Conservation (phyloP, 2,329 filamentous ascomycete species). For the Scedosporium minutisporum region DNA sequence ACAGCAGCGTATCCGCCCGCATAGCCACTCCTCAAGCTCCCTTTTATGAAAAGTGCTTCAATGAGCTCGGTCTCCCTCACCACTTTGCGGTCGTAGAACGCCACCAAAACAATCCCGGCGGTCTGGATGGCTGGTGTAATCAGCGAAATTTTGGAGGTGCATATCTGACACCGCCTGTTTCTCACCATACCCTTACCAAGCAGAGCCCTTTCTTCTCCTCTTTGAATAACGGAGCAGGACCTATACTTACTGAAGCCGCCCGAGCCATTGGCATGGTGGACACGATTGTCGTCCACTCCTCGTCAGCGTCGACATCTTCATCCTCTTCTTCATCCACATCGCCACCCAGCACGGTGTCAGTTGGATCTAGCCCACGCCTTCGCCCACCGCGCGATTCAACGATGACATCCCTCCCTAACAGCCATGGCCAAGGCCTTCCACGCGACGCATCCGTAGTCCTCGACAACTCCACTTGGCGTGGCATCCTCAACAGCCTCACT, state of each 20-base stretch:
- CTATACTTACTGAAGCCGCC: constrained; percentile 63
- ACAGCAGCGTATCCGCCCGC: constrained; percentile 54
- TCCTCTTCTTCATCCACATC: constrained; percentile 25
- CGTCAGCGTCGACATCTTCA: constrained; percentile 20
- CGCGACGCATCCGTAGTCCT: constrained; percentile 53
- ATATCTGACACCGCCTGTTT: constrained; percentile 65
- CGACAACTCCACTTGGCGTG: constrained; percentile 79
- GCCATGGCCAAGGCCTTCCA: constrained; percentile 23
- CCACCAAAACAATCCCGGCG: constrained; percentile 51
- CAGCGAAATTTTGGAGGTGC: constrained; percentile 73
- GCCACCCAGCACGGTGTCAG: constrained; percentile 30
- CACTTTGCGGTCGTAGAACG: constrained; percentile 68
- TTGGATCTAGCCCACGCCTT: constrained; percentile 39
- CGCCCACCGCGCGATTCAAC: constrained; percentile 12
- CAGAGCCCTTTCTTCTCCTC: constrained; percentile 40
- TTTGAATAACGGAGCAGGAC: constrained; percentile 40
- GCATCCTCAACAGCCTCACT: constrained; percentile 71
- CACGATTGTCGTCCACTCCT: constrained; percentile 58
- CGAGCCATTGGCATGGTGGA: constrained; percentile 72
- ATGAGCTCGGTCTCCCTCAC: constrained; percentile 77
- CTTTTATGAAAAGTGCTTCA: constrained; percentile 79
- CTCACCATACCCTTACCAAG: constrained; percentile 50
- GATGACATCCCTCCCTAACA: constrained; percentile 3
- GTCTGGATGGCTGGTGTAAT: constrained; percentile 62
- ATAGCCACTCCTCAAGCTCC: constrained; percentile 61